These are phyloP conservation scores for Fusarium heterosporum DNA, from an alignment of 2,329 filamentous ascomycete genomes.

Conservation along the genomic window DNA sequence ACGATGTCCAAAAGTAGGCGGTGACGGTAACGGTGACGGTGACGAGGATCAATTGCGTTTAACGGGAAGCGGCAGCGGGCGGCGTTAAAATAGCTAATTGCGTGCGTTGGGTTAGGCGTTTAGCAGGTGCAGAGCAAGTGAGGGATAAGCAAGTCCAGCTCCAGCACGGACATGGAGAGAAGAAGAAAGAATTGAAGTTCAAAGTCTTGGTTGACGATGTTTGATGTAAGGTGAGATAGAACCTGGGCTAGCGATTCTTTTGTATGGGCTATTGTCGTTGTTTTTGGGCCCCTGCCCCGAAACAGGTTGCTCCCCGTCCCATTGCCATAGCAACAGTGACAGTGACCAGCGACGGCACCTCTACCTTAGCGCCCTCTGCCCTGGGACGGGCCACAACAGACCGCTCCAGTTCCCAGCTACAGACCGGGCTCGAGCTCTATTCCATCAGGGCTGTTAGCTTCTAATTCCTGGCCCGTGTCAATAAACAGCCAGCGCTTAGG, in stretches of 20 bases:
- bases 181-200: slow-evolving; percentile 38
- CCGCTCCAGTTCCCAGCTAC: slow-evolving; percentile 15
- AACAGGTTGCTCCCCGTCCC: slow-evolving; percentile 36
- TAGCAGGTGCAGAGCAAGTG: background rate
- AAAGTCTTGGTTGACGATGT: slow-evolving; percentile 42
- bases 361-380: background rate
- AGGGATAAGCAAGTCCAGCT: slow-evolving; percentile 22
- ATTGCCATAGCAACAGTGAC: slow-evolving; percentile 39
- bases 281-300: slow-evolving; percentile 40
- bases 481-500: background rate
- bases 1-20: slow-evolving; percentile 31
- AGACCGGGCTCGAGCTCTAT: slow-evolving; percentile 6
- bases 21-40: slow-evolving; percentile 40
- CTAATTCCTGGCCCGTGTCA: background rate
- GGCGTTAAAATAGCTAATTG: slow-evolving; percentile 11
- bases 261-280: slow-evolving; percentile 30
- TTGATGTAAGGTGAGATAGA: slow-evolving; percentile 22
- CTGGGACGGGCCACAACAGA: slow-evolving; percentile 16
- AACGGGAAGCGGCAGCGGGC: slow-evolving; percentile 32
- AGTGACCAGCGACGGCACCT: background rate
- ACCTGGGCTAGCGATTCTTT: slow-evolving; percentile 32
- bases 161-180: slow-evolving; percentile 33
- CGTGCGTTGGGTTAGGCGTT: background rate
- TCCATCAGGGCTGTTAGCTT: background rate
- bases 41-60: slow-evolving; percentile 34